Evolutionary conservation across 2,329 filamentous ascomycete genomes (phyloP).

Genomic region (Alternaria consortialis): DNA sequence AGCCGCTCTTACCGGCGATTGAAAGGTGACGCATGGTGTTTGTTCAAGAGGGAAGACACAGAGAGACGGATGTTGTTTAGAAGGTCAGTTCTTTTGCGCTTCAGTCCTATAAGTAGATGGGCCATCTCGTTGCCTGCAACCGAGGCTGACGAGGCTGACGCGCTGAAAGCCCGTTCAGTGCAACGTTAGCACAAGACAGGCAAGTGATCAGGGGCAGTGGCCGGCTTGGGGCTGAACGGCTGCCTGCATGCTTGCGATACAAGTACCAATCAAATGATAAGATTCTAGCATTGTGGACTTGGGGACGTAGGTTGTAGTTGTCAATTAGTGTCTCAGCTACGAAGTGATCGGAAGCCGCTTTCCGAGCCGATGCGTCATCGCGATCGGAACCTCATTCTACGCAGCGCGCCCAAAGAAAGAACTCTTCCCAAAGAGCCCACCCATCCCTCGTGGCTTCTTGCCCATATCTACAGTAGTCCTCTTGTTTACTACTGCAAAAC

Average conservation of each 20-base stretch:
- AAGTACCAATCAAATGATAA: neutral
- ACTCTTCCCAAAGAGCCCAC: constrained; percentile 23
- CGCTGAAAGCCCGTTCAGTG: constrained; percentile 1
- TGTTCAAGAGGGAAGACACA: neutral
- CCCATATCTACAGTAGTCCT: constrained; percentile 11
- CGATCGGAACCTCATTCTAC: neutral
- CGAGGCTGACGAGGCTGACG: constrained; percentile 17
- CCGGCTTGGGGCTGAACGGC: constrained; percentile 1
- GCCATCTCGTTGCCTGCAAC: constrained; percentile 7
- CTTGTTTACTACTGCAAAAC: constrained; percentile 2
- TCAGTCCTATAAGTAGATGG: constrained; percentile 9
- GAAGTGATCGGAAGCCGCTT: neutral
- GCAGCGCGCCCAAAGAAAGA: constrained; percentile 9
- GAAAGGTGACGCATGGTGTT: constrained; percentile 12
- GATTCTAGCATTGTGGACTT: neutral
- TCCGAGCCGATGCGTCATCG: constrained; percentile 1
- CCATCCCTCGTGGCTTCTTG: constrained; percentile 17
- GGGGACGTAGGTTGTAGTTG: neutral
- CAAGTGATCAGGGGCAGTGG: constrained; percentile 2
- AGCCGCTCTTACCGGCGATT: constrained; percentile 7
- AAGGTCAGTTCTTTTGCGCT: neutral
- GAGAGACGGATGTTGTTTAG: neutral
- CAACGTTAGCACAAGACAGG: constrained; percentile 10
- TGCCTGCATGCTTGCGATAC: neutral
- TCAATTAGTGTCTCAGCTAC: constrained; percentile 7